A percentile compares a stretch with the other conserved stretches of the same genome.
Conservation (phyloP, 2,329 filamentous ascomycete genomes). For the Cryphonectria radicalis region DNA sequence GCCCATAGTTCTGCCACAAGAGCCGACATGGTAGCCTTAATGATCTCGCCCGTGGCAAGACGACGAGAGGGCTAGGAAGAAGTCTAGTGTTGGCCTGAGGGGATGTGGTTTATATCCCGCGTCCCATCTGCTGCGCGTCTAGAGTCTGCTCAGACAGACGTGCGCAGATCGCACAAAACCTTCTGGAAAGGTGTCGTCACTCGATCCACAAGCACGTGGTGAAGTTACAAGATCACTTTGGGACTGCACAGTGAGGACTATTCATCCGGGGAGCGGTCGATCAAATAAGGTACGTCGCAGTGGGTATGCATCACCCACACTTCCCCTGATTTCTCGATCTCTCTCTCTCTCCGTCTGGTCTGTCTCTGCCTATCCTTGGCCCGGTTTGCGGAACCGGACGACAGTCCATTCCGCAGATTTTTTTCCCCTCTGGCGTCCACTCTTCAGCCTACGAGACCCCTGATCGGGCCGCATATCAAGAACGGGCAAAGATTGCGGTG, state of each 20-base stretch:
- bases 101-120: neutral
- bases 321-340: constrained; percentile 8
- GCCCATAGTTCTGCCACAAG: constrained; percentile 48
- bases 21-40: constrained; percentile 36
- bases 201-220: constrained; percentile 1
- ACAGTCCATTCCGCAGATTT: neutral
- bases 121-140: neutral
- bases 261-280: neutral
- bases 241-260: neutral
- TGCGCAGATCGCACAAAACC: constrained; percentile 9
- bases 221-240: neutral
- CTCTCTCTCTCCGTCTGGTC: neutral
- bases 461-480: constrained; percentile 7
- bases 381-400: neutral
- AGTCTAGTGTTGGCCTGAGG: neutral
- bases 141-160: neutral
- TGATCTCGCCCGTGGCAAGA: neutral
- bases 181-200: neutral
- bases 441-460: neutral
- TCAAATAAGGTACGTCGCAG: constrained; percentile 9
- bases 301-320: neutral
- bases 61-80: neutral
- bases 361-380: neutral
- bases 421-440: neutral
- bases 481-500: neutral